Base-by-base conservation (phyloP, 78 protist species). In the Cavenderia fasciculata region DNA sequence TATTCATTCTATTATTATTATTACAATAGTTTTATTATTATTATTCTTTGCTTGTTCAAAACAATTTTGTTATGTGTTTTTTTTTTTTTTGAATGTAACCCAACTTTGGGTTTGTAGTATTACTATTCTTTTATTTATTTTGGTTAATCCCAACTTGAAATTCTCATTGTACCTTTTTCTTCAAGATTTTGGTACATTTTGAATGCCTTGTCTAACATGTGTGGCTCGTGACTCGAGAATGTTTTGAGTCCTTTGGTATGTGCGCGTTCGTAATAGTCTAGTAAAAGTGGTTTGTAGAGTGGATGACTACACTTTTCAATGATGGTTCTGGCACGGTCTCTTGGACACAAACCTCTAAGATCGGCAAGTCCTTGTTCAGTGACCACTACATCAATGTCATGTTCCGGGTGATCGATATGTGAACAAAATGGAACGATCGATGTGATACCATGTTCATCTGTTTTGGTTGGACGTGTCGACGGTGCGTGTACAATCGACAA, bases 401-500 rank as follows among this genome's bases (percentile, higher is more conserved):
- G 90, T 43, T 82, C 90, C 2, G 90, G 6, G 7, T 82, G 90
- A 31, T 82, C 90, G 16, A 82, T 40, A 33, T 82, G 90, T 7
- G 63, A 27, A 4, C 70, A 59, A 38, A 82, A 82, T 40, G 90
- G 90, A 19, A 82, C 78, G 6, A 82, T 29, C 51, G 71, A 36
- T 14, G 77, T 40, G 8, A 82, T 57, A 54, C 90, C 90, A 29
- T 44, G 78, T 54, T 76, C 79, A 44, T 82, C 90, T 0, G 70
- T 31, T 54, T 89, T 89, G 4, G 96, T 75, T 41, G 78, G 82
- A 31, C 96, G 33, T 19, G 75, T 87, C 31, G 95, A 89, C 31
- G 96, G 96, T n/a, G 89, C 61, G 40, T 94, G 96, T 27, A 94
- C 79, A 41, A 94, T 94, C 3, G 96, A 82, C 1, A 89, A 6